phyloP scores from a whole-genome alignment of 805 yeast genomes.

The Candida namnaoensis region DNA sequence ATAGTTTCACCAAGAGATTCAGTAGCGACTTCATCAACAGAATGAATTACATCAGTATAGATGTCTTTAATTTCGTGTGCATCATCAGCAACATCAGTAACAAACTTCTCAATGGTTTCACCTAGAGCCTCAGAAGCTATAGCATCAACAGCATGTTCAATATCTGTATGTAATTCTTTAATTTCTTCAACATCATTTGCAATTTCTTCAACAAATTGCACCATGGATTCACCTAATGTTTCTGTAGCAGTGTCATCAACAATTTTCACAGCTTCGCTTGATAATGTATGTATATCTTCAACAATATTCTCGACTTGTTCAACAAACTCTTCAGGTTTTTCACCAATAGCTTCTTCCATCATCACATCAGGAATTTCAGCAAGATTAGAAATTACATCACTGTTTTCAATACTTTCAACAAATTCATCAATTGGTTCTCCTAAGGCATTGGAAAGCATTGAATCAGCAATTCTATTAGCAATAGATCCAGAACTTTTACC shows the following conservation, averaged over 20 bases:
- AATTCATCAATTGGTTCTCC: too few relatives aligned
- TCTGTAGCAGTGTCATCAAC: slow-evolving; percentile 8
- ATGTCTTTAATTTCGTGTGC: not conserved
- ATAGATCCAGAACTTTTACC: too few relatives aligned
- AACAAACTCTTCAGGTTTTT: not conserved
- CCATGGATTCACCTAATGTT: slow-evolving; percentile 1
- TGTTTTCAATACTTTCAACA: too few relatives aligned
- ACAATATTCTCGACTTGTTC: not conserved
- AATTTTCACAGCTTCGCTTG: too few relatives aligned
- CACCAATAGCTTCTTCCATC: not conserved
- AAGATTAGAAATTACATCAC: too few relatives aligned
- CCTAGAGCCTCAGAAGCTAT: not conserved
- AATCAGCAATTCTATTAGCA: too few relatives aligned
- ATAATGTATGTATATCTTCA: not conserved
- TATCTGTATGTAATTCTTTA: too few relatives aligned
- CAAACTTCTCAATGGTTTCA: slow-evolving; percentile 4
- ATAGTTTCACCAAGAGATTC: not conserved
- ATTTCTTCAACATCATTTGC: too few relatives aligned
- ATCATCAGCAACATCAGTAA: slow-evolving; percentile 1
- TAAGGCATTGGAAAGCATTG: too few relatives aligned
- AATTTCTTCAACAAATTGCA: too few relatives aligned
- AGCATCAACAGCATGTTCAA: too few relatives aligned
- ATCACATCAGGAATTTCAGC: slow-evolving; percentile 1
- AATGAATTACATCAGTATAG: not conserved
- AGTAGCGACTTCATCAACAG: not conserved